Base-by-base conservation (phyloP, 441 rosid species). In the Aquilaria agallochum region DNA sequence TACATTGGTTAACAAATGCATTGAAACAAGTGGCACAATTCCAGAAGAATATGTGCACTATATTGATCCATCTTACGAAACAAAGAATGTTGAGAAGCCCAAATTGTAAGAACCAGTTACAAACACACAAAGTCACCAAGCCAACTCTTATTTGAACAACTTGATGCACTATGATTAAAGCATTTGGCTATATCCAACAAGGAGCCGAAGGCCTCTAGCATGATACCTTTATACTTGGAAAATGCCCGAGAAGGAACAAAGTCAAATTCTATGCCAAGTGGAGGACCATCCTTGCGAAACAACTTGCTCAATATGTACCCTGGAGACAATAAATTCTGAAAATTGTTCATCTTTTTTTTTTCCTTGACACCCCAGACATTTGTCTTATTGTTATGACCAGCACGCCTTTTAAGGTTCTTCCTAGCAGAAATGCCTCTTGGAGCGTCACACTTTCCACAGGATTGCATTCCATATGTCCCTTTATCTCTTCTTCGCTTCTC, bases 281-380 rank as follows among this genome's bases (percentile, higher is more conserved):
- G 66, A 10, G 97, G 99, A 63, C 97, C 96, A 74, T 94, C 99
- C 78, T 91, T 88, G 48, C 94, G 93, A 52, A 94, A 91, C 60
- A 83, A 47, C 77, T 84, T 94, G 20, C 70, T 72, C 71, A 91
- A 67, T 69, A 94, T 81, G 75, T 81, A 75, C 50, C 73, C 78
- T 6, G 96, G 78, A 65, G 84, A 54, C 55, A 78, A 66, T 72
- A 89, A 77, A 58, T 76, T 76, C 77, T 89, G 94, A 61, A 70
- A n/a, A 59, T 57, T 55, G 70, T 48, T 55, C 66, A 12, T 30
- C 36, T 69, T 59, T 54, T 59, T 61, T 56, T 56, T 77, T 58
- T 36, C 64, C 50, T 61, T 68, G 30, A 59, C 73, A 57, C 48
- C 56, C 60, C 36, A 65, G 52, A 68, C 55, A 32, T 67, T 70